Conservation (phyloP, 2,329 filamentous ascomycete genomes). For the Verruconis gallopava region DNA sequence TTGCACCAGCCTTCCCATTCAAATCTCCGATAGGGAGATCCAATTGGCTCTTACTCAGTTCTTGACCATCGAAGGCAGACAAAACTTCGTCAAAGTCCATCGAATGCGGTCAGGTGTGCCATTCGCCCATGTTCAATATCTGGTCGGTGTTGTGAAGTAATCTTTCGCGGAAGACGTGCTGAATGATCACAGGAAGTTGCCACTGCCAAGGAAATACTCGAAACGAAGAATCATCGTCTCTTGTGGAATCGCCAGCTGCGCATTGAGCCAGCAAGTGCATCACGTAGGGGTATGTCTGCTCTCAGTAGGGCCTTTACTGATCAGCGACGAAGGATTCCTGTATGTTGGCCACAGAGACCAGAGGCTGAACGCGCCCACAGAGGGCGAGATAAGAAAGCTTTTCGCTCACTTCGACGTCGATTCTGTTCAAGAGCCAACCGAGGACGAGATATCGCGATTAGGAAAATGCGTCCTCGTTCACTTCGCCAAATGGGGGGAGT, state of each 20-base stretch:
- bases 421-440: not conserved
- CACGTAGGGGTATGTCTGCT: no score
- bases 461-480: not conserved
- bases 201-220: not conserved
- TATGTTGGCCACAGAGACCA: not conserved
- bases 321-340: not conserved
- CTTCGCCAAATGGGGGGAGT: not conserved
- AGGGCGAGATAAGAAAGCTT: not conserved
- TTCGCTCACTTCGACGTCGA: not conserved
- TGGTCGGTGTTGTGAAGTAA: no score
- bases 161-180: no score
- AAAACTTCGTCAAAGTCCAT: not conserved
- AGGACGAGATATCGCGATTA: not conserved
- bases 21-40: not conserved
- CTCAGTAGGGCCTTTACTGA: no score
- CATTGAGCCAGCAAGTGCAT: not conserved
- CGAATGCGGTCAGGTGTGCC: not conserved
- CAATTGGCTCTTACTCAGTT: not conserved
- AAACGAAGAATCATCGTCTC: not conserved
- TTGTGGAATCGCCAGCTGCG: not conserved
- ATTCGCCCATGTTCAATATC: not conserved
- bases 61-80: not conserved
- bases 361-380: not conserved
- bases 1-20: not conserved
- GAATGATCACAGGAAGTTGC: not conserved